A percentile compares a stretch with the other conserved stretches of the same genome.
Conservation (phyloP, 345 rosid genomes). For the sweet orange (Citrus sinensis) region DNA sequence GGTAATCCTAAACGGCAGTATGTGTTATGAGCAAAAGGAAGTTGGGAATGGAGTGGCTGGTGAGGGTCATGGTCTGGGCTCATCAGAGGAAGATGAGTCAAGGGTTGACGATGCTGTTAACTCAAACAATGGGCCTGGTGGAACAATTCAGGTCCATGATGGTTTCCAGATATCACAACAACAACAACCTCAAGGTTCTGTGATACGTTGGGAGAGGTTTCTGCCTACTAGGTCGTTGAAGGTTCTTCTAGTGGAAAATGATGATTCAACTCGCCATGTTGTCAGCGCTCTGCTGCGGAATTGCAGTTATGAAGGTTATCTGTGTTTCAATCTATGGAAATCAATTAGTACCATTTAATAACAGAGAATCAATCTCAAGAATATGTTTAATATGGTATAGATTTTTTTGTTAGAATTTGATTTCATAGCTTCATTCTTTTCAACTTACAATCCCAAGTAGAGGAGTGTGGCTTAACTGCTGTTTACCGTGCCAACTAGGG, state of each 20-base stretch:
- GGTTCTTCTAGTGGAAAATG: slow-evolving; percentile 82
- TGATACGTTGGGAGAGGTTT: slow-evolving; percentile 71
- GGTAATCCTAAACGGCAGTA: slow-evolving; percentile 5
- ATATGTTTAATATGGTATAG: background rate
- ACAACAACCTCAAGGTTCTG: slow-evolving; percentile 35
- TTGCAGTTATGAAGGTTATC: slow-evolving; percentile 75
- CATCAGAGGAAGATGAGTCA: slow-evolving; percentile 46
- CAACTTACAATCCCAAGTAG: background rate
- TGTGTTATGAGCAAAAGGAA: slow-evolving; percentile 49
- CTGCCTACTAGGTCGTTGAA: slow-evolving; percentile 62
- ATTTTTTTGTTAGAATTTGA: background rate
- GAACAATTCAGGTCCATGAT: slow-evolving; percentile 23
- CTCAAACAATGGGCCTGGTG: slow-evolving; percentile 27
- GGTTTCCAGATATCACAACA: slow-evolving; percentile 38
- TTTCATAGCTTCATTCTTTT: background rate
- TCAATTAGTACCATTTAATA: background rate
- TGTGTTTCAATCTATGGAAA: background rate
- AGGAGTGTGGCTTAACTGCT: background rate
- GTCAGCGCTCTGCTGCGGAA: slow-evolving; percentile 72
- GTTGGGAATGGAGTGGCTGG: slow-evolving; percentile 31
- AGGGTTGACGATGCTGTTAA: slow-evolving; percentile 32
- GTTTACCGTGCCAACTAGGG: background rate
- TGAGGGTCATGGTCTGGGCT: slow-evolving; percentile 38
- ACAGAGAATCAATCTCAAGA: background rate
- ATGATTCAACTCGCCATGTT: slow-evolving; percentile 73